Evolutionary conservation across 1,284 basidiomycete species (phyloP), one percentile per base, ranked within the genome.

Genomic region (Heliocybe sulcata): DNA sequence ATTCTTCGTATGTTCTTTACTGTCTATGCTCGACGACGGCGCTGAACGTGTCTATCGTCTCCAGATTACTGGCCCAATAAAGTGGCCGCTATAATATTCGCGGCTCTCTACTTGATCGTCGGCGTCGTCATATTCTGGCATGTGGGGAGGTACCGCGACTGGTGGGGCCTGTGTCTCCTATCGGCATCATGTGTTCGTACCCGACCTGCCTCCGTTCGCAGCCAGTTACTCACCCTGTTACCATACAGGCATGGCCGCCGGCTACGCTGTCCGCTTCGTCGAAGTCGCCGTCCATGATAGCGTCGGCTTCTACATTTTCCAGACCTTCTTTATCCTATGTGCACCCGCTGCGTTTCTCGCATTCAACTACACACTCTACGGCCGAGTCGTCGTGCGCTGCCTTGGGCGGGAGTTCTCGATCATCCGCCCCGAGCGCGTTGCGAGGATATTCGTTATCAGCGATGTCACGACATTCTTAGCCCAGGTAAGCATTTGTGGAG

Each of bases 161-260:
- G 57, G 55, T 60, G 59, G 57, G 59, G 59, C 26, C 52, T 60
- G 6, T 58, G 57, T 35, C 54, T 60, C 11, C 58, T 3, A 56
- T 60, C 20, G 59, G 57, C 3, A 26, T 33, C 10, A 29, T 53
- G 20, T 20, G 59, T 58, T 33, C 16, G 52, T 51, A 25, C 10
- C 16, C 6, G n/a, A 51, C 22, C 26, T 20, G 31, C 20, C 47
- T 31, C 11, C n/a, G 25, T n/a, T n/a, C n/a, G n/a, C n/a, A n/a
- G n/a, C n/a, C n/a, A 49, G 14, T 16, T 4, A 26, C 27, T 25
- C 14, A 9, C n/a, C 20, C 10, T 10, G 9, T 47, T 47, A 8
- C n/a, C 19, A 6, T n/a, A 6, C 22, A 49, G 47, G 6, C 23
- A 26, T 29, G 23, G 8, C 23, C 3, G 22, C 25, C 8, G 8